Evolutionary conservation across 805 yeast genomes (phyloP), one percentile per base, ranked within the genome.

Genomic region (Candida nemodendra): DNA sequence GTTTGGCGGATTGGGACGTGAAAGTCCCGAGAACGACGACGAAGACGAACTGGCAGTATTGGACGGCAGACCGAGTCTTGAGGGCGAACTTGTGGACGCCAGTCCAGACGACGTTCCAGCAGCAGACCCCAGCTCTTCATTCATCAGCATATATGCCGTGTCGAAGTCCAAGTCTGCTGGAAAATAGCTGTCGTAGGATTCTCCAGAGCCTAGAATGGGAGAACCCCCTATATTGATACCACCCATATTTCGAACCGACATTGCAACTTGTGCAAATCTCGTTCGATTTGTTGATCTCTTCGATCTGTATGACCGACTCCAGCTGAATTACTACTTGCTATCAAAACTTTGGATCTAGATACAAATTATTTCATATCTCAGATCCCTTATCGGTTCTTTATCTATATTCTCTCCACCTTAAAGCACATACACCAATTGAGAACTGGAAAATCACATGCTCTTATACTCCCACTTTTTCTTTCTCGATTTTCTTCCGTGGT

Each of bases 61-160:
- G 38, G 50, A 33, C 27, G 47, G 28, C 29, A 36, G 22, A 7
- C 27, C 37, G 36, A 39, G 14, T 12, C 23, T 42, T 13, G 36
- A n/a, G 12, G 17, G 14, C 12, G 36, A 30, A 9, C 25, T 27
- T 18, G 37, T 14, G 17, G 36, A 25, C 18, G 39, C 13, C 27
- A 18, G 27, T 26, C 38, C 22, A 15, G 30, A 19, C 6, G 38
- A 27, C 15, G 41, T 40, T n/a, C 31, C 36, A 11, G 34, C 28
- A 31, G 13, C 43, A 27, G 13, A 44, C 51, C 22, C 51, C 50
- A 27, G 53, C 19, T 49, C 53, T 22, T 44, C 43, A 6, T 49
- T 53, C 57, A 64, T 62, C 25, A 62, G 47, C 56, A 54, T 47
- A 33, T 59, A 60, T 3, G 67, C 67, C 2, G 67, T 62, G 29